Base-by-base conservation (phyloP, 352 stramenopile species). In the Blastocystis sp. region DNA sequence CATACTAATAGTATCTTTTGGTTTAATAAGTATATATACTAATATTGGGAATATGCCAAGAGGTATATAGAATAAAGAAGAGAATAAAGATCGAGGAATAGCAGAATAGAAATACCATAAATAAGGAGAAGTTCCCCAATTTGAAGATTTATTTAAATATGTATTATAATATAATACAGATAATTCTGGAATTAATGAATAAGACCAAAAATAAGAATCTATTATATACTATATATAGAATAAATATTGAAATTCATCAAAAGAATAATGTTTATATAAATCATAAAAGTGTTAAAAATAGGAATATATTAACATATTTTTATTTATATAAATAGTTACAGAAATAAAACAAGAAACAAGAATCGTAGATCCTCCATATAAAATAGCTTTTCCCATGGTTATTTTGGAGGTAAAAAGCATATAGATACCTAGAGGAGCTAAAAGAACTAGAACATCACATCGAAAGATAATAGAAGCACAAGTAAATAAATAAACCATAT, bases 81-180 rank as follows among this genome's bases (percentile, higher is more conserved):
- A 56, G 24, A 67, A 47, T 13, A 71, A 24, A 13, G 80, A 76
- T 24, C 88, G 86, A 0, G 85, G 84, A n/a, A 95, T 68, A 5
- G 88, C 88, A 24, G 72, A 86, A 30, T 81, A 82, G 34, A 93
- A 82, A 68, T 97, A 97, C 88, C 88, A 97, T 58, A 93, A 70
- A 52, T 77, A 90, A 10, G 89, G 84, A 11, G 75, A 83, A 27
- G 86, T 81, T 21, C 91, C 91, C 86, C 87, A 98, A 65, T 95
- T 84, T 47, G 77, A 79, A 44, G 82, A 95, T 58, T 90, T 91
- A 71, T 96, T 95, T 43, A 93, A 72, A 35, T 96, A 75, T 0
- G 86, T 88, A 69, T 91, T 82, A 67, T 93, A 95, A 70, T 84
- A 95, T 24, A 96, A 77, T 5, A 98, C 91, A 54, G 88, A 79